These are phyloP conservation scores for Paecilomyces fulvus DNA, from an alignment of 2,329 filamentous ascomycete species.

Conservation along the genomic window DNA sequence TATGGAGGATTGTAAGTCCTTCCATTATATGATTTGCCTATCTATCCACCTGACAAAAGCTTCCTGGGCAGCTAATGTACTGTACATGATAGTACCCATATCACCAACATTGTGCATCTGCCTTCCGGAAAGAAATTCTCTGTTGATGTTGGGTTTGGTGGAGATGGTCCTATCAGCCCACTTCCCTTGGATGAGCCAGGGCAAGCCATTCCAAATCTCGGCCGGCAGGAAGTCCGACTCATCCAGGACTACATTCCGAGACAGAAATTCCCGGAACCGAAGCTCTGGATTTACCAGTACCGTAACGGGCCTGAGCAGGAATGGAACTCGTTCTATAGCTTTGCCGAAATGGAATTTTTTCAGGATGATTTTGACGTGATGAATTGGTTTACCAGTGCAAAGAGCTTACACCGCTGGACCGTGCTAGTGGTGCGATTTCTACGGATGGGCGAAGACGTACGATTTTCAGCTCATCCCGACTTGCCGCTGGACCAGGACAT, in stretches of 20 bases:
- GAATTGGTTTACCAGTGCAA: slow-evolving; percentile 28
- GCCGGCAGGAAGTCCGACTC: slow-evolving; percentile 48
- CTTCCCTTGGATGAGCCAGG: slow-evolving; percentile 41
- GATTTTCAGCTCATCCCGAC: slow-evolving; percentile 8
- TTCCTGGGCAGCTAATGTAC: not conserved
- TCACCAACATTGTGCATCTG: slow-evolving; percentile 50
- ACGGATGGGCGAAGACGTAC: slow-evolving; percentile 1
- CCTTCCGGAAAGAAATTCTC: slow-evolving; percentile 40
- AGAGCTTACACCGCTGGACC: slow-evolving; percentile 23
- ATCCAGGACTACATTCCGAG: slow-evolving; percentile 41
- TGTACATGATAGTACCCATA: slow-evolving; percentile 43
- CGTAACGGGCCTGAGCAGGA: slow-evolving; percentile 24
- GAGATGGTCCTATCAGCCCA: slow-evolving; percentile 51
- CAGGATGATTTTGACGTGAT: slow-evolving; percentile 32
- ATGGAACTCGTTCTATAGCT: slow-evolving; percentile 38
- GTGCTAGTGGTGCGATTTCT: slow-evolving; percentile 33
- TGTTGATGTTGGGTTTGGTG: slow-evolving; percentile 54
- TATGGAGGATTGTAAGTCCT: slow-evolving; percentile 15
- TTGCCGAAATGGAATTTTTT: slow-evolving; percentile 32
- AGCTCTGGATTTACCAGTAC: slow-evolving; percentile 47
- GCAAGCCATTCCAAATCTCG: slow-evolving; percentile 40
- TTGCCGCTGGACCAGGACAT: slow-evolving; percentile 10
- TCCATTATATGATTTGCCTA: no score
- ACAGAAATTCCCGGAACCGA: slow-evolving; percentile 28
- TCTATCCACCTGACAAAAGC: no score